Evolutionary conservation across 352 stramenopile species (phyloP).

Genomic region (Phytopythium aichiense): DNA sequence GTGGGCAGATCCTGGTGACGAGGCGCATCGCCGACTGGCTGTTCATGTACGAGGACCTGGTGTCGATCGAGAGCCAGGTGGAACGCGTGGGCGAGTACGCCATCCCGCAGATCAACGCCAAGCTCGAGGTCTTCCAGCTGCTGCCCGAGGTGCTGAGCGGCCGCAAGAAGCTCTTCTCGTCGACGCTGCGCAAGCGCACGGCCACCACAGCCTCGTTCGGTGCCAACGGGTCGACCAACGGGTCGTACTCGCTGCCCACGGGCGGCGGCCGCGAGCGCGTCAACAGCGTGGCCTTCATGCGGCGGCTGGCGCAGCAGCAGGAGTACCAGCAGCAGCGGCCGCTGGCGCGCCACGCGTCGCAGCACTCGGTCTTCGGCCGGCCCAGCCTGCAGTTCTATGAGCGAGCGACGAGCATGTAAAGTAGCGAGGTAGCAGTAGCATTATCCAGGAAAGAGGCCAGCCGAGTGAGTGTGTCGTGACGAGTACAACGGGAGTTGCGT

Average conservation of each 20-base stretch:
- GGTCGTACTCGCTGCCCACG: constrained; percentile 10
- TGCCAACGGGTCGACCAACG: constrained; percentile 28
- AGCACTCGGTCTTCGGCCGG: constrained; percentile 32
- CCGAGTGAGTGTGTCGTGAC: neutral
- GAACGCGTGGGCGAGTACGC: constrained; percentile 34
- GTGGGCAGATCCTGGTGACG: constrained; percentile 51
- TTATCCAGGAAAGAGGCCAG: neutral
- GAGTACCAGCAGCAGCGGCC: constrained; percentile 9
- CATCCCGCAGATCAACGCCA: constrained; percentile 27
- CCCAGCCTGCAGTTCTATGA: constrained; percentile 37
- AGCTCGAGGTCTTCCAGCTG: constrained; percentile 33
- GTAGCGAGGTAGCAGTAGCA: constrained; percentile 4
- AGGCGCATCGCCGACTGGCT: constrained; percentile 44
- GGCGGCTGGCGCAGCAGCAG: constrained; percentile 23
- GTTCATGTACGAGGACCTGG: constrained; percentile 28
- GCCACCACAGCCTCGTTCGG: constrained; percentile 31
- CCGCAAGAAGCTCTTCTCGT: constrained; percentile 28
- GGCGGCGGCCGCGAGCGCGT: constrained; percentile 13
- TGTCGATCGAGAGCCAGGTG: constrained; percentile 26
- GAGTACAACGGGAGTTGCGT: neutral
- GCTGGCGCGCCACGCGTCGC: constrained; percentile 20
- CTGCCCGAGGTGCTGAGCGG: constrained; percentile 19
- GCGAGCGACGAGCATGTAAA: constrained; percentile 11
- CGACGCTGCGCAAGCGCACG: constrained; percentile 9
- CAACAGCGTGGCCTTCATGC: constrained; percentile 9